Evolutionary conservation across 352 stramenopile genomes (phyloP).

Genomic region (Pythium guiyangense): DNA sequence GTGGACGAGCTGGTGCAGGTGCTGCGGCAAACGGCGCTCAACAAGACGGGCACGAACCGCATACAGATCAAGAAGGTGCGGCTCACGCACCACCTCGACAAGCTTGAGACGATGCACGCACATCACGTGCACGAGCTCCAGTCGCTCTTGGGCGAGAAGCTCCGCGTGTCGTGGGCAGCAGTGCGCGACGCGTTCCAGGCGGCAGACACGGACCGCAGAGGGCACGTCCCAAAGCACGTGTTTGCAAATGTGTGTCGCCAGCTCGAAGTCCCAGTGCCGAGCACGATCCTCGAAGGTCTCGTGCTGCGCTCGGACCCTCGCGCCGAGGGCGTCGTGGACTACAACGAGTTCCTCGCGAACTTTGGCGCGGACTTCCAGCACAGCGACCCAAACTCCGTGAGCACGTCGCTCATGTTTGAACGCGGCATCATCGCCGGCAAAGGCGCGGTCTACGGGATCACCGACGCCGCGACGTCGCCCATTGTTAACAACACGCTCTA

Average conservation of each 20-base stretch:
- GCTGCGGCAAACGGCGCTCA: conserved; percentile 34
- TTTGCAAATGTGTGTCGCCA: conserved; percentile 37
- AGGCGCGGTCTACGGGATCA: conserved; percentile 12
- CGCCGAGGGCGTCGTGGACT: conserved; percentile 34
- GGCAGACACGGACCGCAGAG: conserved; percentile 29
- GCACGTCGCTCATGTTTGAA: conserved; percentile 52
- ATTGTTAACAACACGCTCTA: conserved; percentile 40
- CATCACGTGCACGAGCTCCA: conserved; percentile 41
- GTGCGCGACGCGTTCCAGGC: conserved; percentile 51
- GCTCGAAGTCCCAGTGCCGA: conserved; percentile 27
- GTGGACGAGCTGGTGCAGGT: conserved; percentile 56
- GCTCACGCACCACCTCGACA: conserved; percentile 41
- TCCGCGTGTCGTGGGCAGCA: conserved; percentile 45
- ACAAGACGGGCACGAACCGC: conserved; percentile 28
- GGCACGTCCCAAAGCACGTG: conserved; percentile 26
- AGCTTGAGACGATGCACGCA: conserved; percentile 43
- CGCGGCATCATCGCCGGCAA: conserved; percentile 18
- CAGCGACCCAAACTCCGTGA: conserved; percentile 57
- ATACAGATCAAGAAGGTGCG: conserved; percentile 54
- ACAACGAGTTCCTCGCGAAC: conserved; percentile 55
- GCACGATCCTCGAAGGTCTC: conserved; percentile 35
- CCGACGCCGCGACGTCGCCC: conserved; percentile 5
- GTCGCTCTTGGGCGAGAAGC: conserved; percentile 30
- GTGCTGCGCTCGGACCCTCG: conserved; percentile 22
- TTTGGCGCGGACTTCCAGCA: conserved; percentile 65